Evolutionary conservation across 73 alveolate species (phyloP).

Genomic region (Stentor coeruleus): DNA sequence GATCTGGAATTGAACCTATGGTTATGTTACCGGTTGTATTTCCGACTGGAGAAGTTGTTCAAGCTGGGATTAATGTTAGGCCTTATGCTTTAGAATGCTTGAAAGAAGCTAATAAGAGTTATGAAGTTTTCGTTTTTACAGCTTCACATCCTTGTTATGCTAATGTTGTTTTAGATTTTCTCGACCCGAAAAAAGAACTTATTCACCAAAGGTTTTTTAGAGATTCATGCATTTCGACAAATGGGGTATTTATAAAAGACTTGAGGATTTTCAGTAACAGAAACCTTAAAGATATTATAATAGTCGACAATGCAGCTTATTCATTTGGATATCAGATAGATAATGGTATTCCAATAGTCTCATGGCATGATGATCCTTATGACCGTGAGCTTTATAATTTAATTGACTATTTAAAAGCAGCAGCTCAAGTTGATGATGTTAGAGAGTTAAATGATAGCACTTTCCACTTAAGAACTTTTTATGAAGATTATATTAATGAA

Average conservation of each 20-base stretch:
- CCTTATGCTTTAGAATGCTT: conserved; percentile 73
- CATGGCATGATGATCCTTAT: conserved; percentile 48
- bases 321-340: conserved; percentile 50
- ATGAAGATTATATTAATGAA: no score
- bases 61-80: conserved; percentile 71
- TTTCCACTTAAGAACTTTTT: no score
- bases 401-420: conserved; percentile 39
- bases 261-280: conserved; percentile 45
- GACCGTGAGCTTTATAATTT: conserved; percentile 57
- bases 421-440: conserved; percentile 37
- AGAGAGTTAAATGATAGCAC: conserved; percentile 51
- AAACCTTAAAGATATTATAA: conserved; percentile 37
- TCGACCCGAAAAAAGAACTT: conserved; percentile 59
- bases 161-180: conserved; percentile 60
- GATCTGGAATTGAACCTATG: conserved; percentile 39
- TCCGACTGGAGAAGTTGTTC: conserved; percentile 60
- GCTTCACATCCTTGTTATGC: conserved; percentile 78
- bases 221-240: conserved; percentile 68
- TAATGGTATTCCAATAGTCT: conserved; percentile 64
- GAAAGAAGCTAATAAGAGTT: conserved; percentile 52
- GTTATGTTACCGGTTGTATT: conserved; percentile 44
- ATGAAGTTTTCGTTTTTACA: conserved; percentile 70
- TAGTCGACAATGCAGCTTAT: conserved; percentile 59
- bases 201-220: conserved; percentile 66
- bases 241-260: conserved; percentile 78